These are phyloP conservation scores for Pelargonium nanum DNA, from an alignment of 345 rosid species.

Conservation along the genomic window DNA sequence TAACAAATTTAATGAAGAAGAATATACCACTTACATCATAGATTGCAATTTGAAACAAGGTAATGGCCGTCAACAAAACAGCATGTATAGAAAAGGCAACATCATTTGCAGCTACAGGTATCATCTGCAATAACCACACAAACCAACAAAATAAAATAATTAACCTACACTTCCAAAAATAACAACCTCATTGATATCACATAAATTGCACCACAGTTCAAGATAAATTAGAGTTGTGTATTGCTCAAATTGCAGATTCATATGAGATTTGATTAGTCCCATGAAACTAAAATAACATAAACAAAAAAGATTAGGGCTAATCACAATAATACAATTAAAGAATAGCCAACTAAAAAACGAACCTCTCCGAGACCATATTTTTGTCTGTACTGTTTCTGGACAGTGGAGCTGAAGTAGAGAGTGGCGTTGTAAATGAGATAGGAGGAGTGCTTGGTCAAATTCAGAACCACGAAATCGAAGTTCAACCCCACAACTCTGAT, in stretches of 20 bases:
- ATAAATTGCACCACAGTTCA: too few species aligned
- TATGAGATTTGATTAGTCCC: background rate
- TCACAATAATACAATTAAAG: background rate
- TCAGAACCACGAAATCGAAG: constrained; percentile 79
- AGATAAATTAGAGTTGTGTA: too few species aligned
- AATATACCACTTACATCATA: constrained; percentile 55
- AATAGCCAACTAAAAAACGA: background rate
- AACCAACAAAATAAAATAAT: constrained; percentile 3
- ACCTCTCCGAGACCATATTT: constrained; percentile 57
- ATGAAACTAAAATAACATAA: background rate
- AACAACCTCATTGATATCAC: background rate
- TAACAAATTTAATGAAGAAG: background rate
- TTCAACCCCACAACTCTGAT: constrained; percentile 83
- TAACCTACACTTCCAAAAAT: background rate
- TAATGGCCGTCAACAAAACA: constrained; percentile 55
- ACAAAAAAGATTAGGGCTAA: background rate
- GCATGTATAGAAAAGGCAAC: constrained; percentile 94
- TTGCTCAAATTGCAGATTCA: too few species aligned
- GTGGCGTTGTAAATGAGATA: constrained; percentile 78
- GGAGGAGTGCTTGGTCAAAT: constrained; percentile 90
- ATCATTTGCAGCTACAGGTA: constrained; percentile 87
- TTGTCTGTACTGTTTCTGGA: constrained; percentile 67
- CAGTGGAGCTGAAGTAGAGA: constrained; percentile 72
- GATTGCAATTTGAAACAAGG: constrained; percentile 59
- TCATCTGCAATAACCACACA: constrained; percentile 46